Conservation (phyloP, 208 protist species). For the Porcisia deanei region DNA sequence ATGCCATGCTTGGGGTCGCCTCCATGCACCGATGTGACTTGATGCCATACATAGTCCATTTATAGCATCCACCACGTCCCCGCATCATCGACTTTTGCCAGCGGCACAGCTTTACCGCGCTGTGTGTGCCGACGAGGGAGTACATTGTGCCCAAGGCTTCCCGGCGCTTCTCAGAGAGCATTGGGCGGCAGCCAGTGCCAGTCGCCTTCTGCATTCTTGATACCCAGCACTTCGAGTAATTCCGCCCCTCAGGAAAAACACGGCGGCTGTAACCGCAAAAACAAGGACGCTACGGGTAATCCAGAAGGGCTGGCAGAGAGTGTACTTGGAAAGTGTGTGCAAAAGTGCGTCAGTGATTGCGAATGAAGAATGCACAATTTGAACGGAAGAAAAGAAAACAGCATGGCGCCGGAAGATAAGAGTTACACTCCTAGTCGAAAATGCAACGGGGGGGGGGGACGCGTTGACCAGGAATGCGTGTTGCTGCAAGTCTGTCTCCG, state of each 20-base stretch:
- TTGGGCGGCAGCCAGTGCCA: conserved; percentile 43
- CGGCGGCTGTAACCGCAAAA: not conserved
- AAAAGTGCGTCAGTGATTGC: not conserved
- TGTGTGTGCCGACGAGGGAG: conserved; percentile 94
- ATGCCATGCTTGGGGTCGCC: conserved; percentile 95
- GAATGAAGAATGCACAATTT: not conserved
- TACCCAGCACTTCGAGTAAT: not conserved
- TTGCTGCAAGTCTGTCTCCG: not conserved
- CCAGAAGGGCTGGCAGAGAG: not conserved
- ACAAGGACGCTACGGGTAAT: not conserved
- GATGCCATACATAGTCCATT: conserved; percentile 98
- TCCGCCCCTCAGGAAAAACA: not conserved
- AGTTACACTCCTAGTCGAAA: not conserved
- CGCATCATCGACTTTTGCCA: conserved; percentile 98
- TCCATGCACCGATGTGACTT: conserved; percentile 96
- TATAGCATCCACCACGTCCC: conserved; percentile 96
- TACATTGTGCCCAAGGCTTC: conserved; percentile 82
- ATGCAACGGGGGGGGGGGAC: not conserved
- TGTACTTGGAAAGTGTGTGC: not conserved
- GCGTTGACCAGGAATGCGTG: not conserved
- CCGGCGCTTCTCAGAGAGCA: conserved; percentile 77
- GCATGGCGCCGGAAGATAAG: not conserved
- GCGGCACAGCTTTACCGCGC: conserved; percentile 96
- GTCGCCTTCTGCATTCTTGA: conserved; percentile 26
- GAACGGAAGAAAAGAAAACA: not conserved